phyloP scores from a whole-genome alignment of 371 early-diverging fungal genomes.

The Umbelopsis sp. region DNA sequence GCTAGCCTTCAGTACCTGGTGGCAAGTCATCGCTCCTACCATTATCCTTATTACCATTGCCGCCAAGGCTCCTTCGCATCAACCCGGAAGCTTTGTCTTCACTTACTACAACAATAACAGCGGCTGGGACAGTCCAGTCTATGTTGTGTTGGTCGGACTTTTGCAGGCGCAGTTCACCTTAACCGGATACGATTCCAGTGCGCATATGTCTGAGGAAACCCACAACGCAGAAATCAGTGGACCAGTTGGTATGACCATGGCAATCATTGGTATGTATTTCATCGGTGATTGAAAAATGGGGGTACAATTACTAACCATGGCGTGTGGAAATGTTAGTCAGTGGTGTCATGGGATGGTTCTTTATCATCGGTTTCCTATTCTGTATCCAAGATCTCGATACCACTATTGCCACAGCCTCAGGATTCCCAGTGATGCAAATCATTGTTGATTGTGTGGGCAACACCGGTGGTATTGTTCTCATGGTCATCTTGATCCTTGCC shows the following conservation, averaged over 20 bases:
- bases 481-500: conserved; percentile 59
- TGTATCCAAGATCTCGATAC: conserved; percentile 47
- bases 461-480: conserved; percentile 51
- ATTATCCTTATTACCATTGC: conserved; percentile 36
- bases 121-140: conserved; percentile 34
- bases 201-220: conserved; percentile 77
- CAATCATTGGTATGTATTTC: conserved; percentile 27
- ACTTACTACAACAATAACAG: conserved; percentile 41
- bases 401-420: conserved; percentile 42
- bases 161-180: conserved; percentile 47
- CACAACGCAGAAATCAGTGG: conserved; percentile 62
- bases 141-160: conserved; percentile 37
- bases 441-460: conserved; percentile 54
- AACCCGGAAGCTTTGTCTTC: conserved; percentile 52
- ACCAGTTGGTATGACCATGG: conserved; percentile 53
- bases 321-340: conserved; percentile 27
- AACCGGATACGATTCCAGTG: conserved; percentile 67
- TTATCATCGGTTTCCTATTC: conserved; percentile 45
- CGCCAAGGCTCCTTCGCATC: conserved; percentile 43
- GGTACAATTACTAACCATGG: conserved; percentile 22
- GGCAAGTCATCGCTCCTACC: conserved; percentile 45
- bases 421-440: conserved; percentile 54
- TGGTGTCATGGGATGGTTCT: conserved; percentile 41
- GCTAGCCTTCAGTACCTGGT: conserved; percentile 39
- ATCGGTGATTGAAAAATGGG: conserved; percentile 14